A percentile compares a stretch with the other conserved stretches of the same genome.
Evolutionary conservation across 2,329 filamentous ascomycete genomes (phyloP).

Genomic region (Colletotrichum sp.): DNA sequence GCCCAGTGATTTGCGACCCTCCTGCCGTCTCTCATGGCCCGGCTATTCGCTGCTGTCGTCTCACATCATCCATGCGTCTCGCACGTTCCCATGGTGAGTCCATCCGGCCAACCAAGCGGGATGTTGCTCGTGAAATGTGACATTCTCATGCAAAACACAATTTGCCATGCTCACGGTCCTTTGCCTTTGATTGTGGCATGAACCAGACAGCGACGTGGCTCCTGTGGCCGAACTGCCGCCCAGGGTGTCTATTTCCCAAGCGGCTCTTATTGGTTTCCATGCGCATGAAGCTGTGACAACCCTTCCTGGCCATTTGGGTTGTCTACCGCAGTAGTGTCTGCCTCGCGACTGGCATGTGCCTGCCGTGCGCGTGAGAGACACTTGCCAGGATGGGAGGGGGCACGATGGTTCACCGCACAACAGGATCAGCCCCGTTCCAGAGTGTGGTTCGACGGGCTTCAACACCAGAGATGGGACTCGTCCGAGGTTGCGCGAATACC

Average conservation of each 20-base stretch:
- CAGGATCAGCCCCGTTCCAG: constrained; percentile 4
- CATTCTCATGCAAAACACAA: neutral
- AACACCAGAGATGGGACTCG: constrained; percentile 4
- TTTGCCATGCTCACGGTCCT: neutral
- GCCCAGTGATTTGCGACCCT: neutral
- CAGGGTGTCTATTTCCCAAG: neutral
- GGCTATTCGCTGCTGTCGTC: neutral
- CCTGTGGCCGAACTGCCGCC: neutral
- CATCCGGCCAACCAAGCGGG: constrained; percentile 6
- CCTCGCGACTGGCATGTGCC: constrained; percentile 8
- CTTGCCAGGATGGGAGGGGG: neutral
- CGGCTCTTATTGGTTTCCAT: constrained; percentile 5
- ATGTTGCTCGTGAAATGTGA: neutral
- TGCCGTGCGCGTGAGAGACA: neutral
- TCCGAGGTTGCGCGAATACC: constrained; percentile 12
- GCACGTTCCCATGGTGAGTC: neutral
- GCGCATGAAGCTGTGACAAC: constrained; percentile 14
- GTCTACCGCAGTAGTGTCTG: neutral
- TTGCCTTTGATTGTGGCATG: neutral
- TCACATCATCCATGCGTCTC: constrained; percentile 16
- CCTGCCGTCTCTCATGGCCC: neutral
- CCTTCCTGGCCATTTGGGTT: neutral
- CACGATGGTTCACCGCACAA: constrained; percentile 10
- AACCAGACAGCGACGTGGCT: constrained; percentile 5
- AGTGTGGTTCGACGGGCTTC: neutral